A percentile compares a stretch with the other conserved stretches of the same genome.
Evolutionary conservation across 306 rosid species (phyloP).

Genomic region (Vigna mungo): DNA sequence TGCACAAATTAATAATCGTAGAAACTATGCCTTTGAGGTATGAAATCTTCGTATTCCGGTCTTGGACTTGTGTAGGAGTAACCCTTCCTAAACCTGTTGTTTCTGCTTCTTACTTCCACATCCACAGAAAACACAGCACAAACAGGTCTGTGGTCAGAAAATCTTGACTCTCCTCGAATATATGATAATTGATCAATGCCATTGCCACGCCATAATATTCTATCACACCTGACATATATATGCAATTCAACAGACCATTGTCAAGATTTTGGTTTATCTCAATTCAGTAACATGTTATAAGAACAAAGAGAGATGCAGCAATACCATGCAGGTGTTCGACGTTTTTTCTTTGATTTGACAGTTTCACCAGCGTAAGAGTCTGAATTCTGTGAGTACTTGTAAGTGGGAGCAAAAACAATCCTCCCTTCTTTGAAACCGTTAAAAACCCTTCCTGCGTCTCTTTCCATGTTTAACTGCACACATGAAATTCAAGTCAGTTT

Average conservation of each 20-base stretch:
- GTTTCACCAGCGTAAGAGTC: constrained; percentile 91
- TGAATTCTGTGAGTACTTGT: constrained; percentile 83
- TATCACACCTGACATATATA: constrained; percentile 95
- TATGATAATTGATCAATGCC: constrained; percentile 75
- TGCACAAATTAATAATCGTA: constrained; percentile 51
- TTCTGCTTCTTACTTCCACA: constrained; percentile 64
- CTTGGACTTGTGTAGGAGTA: constrained; percentile 67
- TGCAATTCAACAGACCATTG: constrained; percentile 9
- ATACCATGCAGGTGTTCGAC: constrained; percentile 91
- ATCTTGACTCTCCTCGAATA: constrained; percentile 81
- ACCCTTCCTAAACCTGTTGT: constrained; percentile 72
- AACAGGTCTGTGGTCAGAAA: constrained; percentile 91
- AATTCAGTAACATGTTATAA: not conserved
- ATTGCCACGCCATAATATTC: constrained; percentile 84
- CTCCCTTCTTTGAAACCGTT: constrained; percentile 74
- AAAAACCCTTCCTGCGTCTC: constrained; percentile 81
- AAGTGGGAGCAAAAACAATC: constrained; percentile 80
- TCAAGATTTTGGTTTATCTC: constrained; percentile 13
- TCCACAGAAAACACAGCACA: constrained; percentile 76
- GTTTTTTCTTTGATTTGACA: constrained; percentile 80
- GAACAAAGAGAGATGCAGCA: not conserved
- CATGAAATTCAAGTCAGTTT: not conserved
- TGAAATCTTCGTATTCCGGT: constrained; percentile 64
- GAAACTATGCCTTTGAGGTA: constrained; percentile 86
- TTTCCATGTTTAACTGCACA: constrained; percentile 77